These are phyloP conservation scores for Boletellus emodensis DNA, from an alignment of 768 basidiomycete species.

Conservation along the genomic window DNA sequence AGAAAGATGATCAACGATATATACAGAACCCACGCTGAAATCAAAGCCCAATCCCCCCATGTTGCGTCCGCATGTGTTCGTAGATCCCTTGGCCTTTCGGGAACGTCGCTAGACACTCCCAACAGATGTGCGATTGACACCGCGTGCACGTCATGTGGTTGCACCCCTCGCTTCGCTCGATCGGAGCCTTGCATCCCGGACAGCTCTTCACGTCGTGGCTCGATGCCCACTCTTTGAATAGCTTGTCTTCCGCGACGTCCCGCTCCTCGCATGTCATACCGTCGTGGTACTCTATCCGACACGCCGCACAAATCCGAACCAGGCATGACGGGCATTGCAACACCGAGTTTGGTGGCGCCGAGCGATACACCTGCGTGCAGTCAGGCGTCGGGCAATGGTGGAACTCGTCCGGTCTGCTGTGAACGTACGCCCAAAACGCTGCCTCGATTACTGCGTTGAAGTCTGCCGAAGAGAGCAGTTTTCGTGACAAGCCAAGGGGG, in stretches of 20 bases:
- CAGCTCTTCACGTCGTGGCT: slow-evolving; percentile 68
- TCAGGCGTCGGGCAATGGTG: slow-evolving; percentile 78
- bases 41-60: slow-evolving; percentile 59
- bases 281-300: slow-evolving; percentile 59
- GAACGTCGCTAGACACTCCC: slow-evolving; percentile 75
- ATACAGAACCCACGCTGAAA: neutral
- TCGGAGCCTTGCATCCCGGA: slow-evolving; percentile 64
- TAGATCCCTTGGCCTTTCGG: slow-evolving; percentile 68
- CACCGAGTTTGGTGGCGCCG: slow-evolving; percentile 43
- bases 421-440: slow-evolving; percentile 58
- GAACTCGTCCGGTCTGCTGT: slow-evolving; percentile 57
- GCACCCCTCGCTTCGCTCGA: slow-evolving; percentile 73
- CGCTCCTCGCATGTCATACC: slow-evolving; percentile 61
- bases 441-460: slow-evolving; percentile 55
- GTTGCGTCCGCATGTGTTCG: slow-evolving; percentile 64
- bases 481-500: slow-evolving; percentile 47
- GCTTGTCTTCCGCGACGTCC: slow-evolving; percentile 45
- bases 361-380: slow-evolving; percentile 70
- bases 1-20: neutral
- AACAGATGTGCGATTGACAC: slow-evolving; percentile 77
- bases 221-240: slow-evolving; percentile 63
- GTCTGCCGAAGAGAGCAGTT: slow-evolving; percentile 47
- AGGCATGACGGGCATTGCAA: slow-evolving; percentile 73
- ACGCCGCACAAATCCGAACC: slow-evolving; percentile 62
- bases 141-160: slow-evolving; percentile 79